A percentile compares a stretch with the other conserved stretches of the same genome.
These are phyloP conservation scores for Pseudoturritis turrita DNA, from an alignment of 345 rosid species.

Conservation along the genomic window DNA sequence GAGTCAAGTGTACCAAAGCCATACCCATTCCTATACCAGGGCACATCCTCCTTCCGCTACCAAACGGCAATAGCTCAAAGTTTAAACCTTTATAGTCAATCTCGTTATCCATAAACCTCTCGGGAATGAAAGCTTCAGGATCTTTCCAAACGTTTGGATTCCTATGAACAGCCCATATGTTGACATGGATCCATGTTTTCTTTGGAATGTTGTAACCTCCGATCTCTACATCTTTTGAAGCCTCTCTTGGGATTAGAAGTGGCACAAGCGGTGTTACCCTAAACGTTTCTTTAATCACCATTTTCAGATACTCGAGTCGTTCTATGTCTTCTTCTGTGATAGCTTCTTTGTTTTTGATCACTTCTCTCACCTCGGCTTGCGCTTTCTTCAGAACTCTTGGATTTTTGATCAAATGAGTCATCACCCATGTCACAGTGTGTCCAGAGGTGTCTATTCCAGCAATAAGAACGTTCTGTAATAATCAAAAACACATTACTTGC, in stretches of 20 bases:
- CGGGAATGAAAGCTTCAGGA: slow-evolving; percentile 17
- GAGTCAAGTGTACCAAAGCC: slow-evolving; percentile 37
- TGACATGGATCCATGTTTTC: slow-evolving; percentile 28
- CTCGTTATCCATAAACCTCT: slow-evolving; percentile 20
- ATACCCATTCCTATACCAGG: slow-evolving; percentile 47
- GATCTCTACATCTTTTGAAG: slow-evolving; percentile 7
- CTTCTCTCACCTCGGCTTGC: slow-evolving; percentile 24
- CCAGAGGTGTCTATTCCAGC: slow-evolving; percentile 27
- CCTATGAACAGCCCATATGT: slow-evolving; percentile 16
- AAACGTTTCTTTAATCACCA: slow-evolving; percentile 27
- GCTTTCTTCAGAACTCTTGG: slow-evolving; percentile 25
- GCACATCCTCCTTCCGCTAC: slow-evolving; percentile 58
- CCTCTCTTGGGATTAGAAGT: slow-evolving; percentile 26
- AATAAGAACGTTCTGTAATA: slow-evolving; percentile 17
- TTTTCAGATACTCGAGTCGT: slow-evolving; percentile 12
- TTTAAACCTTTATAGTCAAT: slow-evolving; percentile 49
- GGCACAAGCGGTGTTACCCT: slow-evolving; percentile 16
- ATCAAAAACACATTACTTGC: background rate
- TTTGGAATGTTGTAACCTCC: slow-evolving; percentile 15
- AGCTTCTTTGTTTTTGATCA: slow-evolving; percentile 16
- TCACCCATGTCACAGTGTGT: slow-evolving; percentile 20
- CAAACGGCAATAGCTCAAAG: slow-evolving; percentile 55
- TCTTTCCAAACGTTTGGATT: slow-evolving; percentile 27
- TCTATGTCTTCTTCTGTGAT: slow-evolving; percentile 25
- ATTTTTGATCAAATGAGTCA: slow-evolving; percentile 21